Evolutionary conservation across 2,329 filamentous ascomycete genomes (phyloP).

Genomic region (Emmonsiellopsis sp.): DNA sequence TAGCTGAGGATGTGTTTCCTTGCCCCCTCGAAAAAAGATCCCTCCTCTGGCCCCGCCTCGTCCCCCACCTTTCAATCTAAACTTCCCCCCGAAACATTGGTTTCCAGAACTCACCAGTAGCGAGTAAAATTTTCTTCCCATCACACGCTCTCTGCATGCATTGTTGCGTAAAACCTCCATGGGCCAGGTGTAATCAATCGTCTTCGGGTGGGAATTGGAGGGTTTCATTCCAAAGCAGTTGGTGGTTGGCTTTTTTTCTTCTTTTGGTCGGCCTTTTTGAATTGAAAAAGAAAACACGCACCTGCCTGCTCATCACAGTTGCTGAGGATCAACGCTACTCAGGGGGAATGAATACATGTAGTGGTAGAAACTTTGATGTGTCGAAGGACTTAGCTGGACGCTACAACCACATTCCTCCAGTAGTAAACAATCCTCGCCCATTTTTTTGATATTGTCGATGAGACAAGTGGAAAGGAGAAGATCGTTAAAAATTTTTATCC

Average conservation of each 20-base stretch:
- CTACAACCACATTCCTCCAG: constrained; percentile 6
- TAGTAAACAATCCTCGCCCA: background rate
- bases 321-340: constrained; percentile 13
- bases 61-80: constrained; percentile 15
- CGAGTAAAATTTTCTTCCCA: constrained; percentile 5
- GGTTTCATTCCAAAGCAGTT: background rate
- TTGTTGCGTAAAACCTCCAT: background rate
- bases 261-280: constrained; percentile 1
- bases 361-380: constrained; percentile 8
- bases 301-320: constrained; percentile 9
- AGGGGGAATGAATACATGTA: constrained; percentile 3
- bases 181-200: background rate
- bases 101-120: constrained; percentile 16
- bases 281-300: constrained; percentile 1
- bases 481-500: background rate
- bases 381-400: constrained; percentile 14
- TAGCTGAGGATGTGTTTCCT: constrained; percentile 3
- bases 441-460: background rate
- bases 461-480: background rate
- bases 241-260: background rate
- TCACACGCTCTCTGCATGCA: background rate
- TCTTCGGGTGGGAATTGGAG: background rate
- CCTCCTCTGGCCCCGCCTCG: background rate
- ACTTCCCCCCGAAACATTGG: constrained; percentile 12
- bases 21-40: background rate